phyloP scores from a whole-genome alignment of 192 early-diverging fungal genomes.

The Pilaira anomala region DNA sequence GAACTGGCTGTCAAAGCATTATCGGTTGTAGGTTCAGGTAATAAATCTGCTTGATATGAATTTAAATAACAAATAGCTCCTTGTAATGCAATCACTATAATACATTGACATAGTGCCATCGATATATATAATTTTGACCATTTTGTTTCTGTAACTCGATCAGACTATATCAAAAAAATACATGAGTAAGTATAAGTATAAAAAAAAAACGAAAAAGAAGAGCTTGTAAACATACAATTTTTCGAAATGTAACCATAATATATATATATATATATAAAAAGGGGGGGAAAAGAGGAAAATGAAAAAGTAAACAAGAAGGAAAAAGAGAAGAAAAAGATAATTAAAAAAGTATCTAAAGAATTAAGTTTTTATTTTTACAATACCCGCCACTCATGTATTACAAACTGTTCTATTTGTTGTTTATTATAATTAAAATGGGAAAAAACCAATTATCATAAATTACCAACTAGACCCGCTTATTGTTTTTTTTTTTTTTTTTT shows the following conservation, averaged over 20 bases:
- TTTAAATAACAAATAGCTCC: conserved; percentile 29
- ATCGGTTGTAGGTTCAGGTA: conserved; percentile 16
- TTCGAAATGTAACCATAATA: background rate
- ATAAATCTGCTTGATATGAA: conserved; percentile 15
- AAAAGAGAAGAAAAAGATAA: too few species aligned
- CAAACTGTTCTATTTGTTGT: too few species aligned
- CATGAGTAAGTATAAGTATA: background rate
- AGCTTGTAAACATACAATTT: conserved; percentile 22
- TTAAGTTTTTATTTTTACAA: background rate
- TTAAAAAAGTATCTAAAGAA: background rate
- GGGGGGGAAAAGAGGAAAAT: background rate
- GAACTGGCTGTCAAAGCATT: conserved; percentile 4
- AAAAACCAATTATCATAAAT: too few species aligned
- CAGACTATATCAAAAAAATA: conserved; percentile 12
- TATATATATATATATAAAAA: background rate
- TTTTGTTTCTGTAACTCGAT: conserved; percentile 34
- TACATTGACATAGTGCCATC: conserved; percentile 28
- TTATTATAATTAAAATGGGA: too few species aligned
- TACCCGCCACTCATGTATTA: too few species aligned
- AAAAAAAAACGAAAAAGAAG: background rate
- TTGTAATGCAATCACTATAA: conserved; percentile 34
- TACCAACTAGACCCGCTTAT: too few species aligned
- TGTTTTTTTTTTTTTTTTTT: too few species aligned
- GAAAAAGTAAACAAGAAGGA: background rate
- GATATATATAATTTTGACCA: conserved; percentile 38